Percentiles rank a stretch among this genome's conserved stretches.
These are phyloP conservation scores for Populus alba DNA, from an alignment of 345 rosid genomes.

Conservation along the genomic window DNA sequence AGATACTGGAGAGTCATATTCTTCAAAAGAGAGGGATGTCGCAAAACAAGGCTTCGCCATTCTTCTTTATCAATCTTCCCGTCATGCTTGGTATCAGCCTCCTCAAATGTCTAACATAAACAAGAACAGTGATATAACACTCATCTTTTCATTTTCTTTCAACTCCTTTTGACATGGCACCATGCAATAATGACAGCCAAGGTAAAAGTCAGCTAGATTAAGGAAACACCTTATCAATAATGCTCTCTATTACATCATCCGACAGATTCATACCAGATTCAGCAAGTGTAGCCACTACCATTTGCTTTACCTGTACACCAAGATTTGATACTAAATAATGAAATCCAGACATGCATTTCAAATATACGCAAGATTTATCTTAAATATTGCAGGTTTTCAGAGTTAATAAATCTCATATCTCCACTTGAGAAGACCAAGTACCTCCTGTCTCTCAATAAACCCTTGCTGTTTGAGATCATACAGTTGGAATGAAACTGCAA, in stretches of 20 bases:
- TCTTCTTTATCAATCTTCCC: constrained; percentile 95
- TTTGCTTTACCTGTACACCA: constrained; percentile 27
- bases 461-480: constrained; percentile 35
- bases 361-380: background rate
- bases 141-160: background rate
- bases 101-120: constrained; percentile 80
- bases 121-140: background rate
- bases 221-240: constrained; percentile 26
- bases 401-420: background rate
- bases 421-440: background rate
- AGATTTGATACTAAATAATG: background rate
- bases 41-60: constrained; percentile 90
- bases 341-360: background rate
- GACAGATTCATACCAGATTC: constrained; percentile 34
- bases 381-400: background rate
- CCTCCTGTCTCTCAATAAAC: constrained; percentile 35
- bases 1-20: constrained; percentile 39
- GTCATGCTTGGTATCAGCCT: constrained; percentile 96
- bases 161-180: background rate
- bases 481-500: constrained; percentile 31
- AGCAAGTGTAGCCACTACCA: constrained; percentile 35
- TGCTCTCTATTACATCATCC: constrained; percentile 28
- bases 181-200: background rate
- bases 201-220: background rate
- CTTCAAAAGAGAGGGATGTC: constrained; percentile 88